Base-by-base conservation (phyloP, 2,329 filamentous ascomycete species). In the Alternaria burnsii region DNA sequence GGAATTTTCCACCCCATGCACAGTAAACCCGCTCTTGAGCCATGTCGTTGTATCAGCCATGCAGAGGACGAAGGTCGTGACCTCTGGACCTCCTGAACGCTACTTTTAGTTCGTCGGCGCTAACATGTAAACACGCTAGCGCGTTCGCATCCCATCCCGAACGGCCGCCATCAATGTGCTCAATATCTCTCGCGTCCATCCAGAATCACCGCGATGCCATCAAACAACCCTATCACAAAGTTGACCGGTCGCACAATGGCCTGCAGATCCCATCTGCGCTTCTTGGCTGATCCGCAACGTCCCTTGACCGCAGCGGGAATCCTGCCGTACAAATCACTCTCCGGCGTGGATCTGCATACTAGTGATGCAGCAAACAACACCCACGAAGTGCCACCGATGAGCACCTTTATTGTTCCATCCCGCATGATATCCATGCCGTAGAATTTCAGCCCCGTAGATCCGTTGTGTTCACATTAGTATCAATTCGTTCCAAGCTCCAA, bases 161-260 rank as follows among this genome's bases (percentile, higher is more conserved):
- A 16, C 34, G 14, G 14, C 28, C 42, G 54, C 57, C 61, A 66
- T 58, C 60, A 69, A 67, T 63, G 63, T 69, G 65, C 67, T 69
- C 67, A 69, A 62, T 62, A 51, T 50, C 28, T 51, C 61, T 58
- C 50, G 38, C 32, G 52, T 10, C 24, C 41, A 52, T 36, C 16
- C n/a, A 40, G 12, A 14, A 56, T 38, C 46, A 28, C 55, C 58
- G 61, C 43, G 14, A 30, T 53, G 1, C 22, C 48, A 46, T 40
- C 30, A 34, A 36, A 63, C 36, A 26, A 46, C 50, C 41, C 46
- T n/a, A 7, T 30, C 24, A 18, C 36, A n/a, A 8, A 10, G 1
- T 14, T 34, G 6, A 5, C 14, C 12, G 26, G 26, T 50, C n/a
- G 4, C 46, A 11, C 30, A 32, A 10, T 20, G 12, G 30, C 12